A percentile compares a stretch with the other conserved stretches of the same genome.
Evolutionary conservation across 2,329 filamentous ascomycete genomes (phyloP).

Genomic region (Lasiodiplodia theobromae): DNA sequence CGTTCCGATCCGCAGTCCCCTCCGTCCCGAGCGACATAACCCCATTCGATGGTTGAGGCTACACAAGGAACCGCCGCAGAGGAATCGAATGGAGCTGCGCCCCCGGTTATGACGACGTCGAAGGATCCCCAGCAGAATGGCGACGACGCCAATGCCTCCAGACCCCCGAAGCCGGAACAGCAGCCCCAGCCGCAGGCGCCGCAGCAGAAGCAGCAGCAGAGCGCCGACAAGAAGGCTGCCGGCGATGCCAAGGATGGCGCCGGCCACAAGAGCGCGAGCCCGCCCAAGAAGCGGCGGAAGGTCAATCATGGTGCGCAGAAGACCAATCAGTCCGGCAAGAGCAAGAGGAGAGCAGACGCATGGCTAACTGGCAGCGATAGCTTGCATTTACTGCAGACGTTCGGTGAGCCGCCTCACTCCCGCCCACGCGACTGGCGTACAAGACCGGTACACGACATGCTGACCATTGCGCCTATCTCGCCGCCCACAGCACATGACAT

Average conservation of each 20-base stretch:
- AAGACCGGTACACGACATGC: slow-evolving; percentile 36
- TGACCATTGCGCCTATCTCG: slow-evolving; percentile 39
- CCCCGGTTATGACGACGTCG: slow-evolving; percentile 43
- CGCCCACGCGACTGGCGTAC: slow-evolving; percentile 25
- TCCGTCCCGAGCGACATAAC: slow-evolving; percentile 32
- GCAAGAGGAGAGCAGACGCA: slow-evolving; percentile 2
- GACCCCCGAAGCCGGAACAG: slow-evolving; percentile 35
- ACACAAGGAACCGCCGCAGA: slow-evolving; percentile 38
- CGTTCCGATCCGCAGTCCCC: slow-evolving; percentile 35
- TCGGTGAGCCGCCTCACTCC: slow-evolving; percentile 51
- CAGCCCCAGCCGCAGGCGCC: not conserved
- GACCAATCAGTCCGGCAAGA: not conserved
- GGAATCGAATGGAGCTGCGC: slow-evolving; percentile 44
- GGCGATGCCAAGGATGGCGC: slow-evolving; percentile 16
- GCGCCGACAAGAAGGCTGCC: slow-evolving; percentile 3
- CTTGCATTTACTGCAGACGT: slow-evolving; percentile 62
- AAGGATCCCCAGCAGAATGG: slow-evolving; percentile 41
- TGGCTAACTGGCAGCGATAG: slow-evolving; percentile 37
- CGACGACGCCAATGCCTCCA: slow-evolving; percentile 36
- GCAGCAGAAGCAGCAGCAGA: slow-evolving; percentile 10
- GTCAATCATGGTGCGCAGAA: slow-evolving; percentile 58
- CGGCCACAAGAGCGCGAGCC: slow-evolving; percentile 33
- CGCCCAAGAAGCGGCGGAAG: slow-evolving; percentile 59
- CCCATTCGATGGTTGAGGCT: slow-evolving; percentile 48
- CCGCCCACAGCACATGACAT: slow-evolving; percentile 58